Base-by-base conservation (phyloP, 371 early-diverging fungal species). In the Mucor racemosus region DNA sequence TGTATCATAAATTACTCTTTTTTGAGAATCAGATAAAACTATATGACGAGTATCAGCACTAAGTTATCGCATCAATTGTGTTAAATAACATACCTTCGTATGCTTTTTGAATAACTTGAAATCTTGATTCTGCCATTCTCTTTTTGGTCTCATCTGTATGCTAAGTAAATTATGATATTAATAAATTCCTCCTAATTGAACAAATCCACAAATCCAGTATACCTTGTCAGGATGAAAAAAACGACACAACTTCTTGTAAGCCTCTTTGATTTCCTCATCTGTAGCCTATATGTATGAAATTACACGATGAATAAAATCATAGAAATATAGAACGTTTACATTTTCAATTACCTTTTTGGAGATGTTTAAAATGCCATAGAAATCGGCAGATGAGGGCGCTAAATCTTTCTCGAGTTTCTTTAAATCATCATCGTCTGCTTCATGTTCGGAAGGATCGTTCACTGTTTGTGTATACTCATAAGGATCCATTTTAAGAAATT, bases 161-260 rank as follows among this genome's bases (percentile, higher is more conserved):
- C 72, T 93, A 58, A 34, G 33, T 17, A 15, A 50, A 41, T 21
- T n/a, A 34, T 15, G 15, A 59, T 41, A 3, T 26, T 3, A 9
- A 34, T 46, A 7, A 4, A n/a, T 46, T 53, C 4, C 3, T 53
- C 31, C 26, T 26, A 38, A 38, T 38, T 38, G 7, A 11, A 11
- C 53, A 31, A 26, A 10, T 53, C 26, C 26, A 26, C 26, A 26
- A 14, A 5, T 7, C n/a, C 4, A 7, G 9, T 35, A 6, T 74
- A 80, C 83, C 71, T 84, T 95, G 78, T 97, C 97, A 4, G 97
- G 97, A 69, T 97, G 97, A 70, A 94, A 97, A 21, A 88, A 85
- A 65, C 94, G 82, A 65, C 92, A 92, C 38, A 95, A 73, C 34
- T 91, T 86, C 60, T 90, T 88, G 79, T 95, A 97, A 4, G 93